Evolutionary conservation across 1,284 basidiomycete genomes (phyloP), one percentile per base, ranked within the genome.

Genomic region (Sporisorium sorghi): DNA sequence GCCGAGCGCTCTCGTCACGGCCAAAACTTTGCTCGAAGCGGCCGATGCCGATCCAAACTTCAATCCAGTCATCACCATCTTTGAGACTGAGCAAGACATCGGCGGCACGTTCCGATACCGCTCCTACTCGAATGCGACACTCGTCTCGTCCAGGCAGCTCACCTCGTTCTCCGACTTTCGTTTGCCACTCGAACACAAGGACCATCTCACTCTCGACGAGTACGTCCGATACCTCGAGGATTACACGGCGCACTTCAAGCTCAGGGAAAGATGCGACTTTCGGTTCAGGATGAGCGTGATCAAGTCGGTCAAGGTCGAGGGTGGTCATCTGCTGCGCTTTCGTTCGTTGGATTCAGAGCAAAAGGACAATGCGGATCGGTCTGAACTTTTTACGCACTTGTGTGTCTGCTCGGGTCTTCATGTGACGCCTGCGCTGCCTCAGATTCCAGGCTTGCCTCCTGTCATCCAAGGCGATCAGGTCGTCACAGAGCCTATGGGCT

Each of bases 131-230:
- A 89, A 89, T 64, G 88, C 89, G 32, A 87, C 85, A 30, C 83
- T 89, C 28, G 89, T 89, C 24, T 89, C 88, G 1, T 89, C 88
- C 9, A 89, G 89, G 77, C 90, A 90, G 78, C 85, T 90, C 48
- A 90, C 90, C 1, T 87, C 87, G 60, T 91, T 90, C 83, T 88
- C 88, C 39, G 90, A 91, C 82, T 90, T 89, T 78, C 87, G 89
- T 6, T 77, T 88, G 30, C 88, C 88, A 11, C 80, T 88, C 26
- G 82, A 86, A 10, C 87, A 89, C 64, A 85, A 87, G 1, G 90
- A 90, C 80, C 89, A 91, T 77, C 85, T 90, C 24, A 88, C 88
- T 0, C 79, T 90, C n/a, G 77, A 78, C 17, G 81, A 89, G 81
- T 91, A 89, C 78, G 88, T 89, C 39, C 77, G 86, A n/a, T 90